Conservation (phyloP, 805 yeast species). For the Saccharomycopsis sp. region DNA sequence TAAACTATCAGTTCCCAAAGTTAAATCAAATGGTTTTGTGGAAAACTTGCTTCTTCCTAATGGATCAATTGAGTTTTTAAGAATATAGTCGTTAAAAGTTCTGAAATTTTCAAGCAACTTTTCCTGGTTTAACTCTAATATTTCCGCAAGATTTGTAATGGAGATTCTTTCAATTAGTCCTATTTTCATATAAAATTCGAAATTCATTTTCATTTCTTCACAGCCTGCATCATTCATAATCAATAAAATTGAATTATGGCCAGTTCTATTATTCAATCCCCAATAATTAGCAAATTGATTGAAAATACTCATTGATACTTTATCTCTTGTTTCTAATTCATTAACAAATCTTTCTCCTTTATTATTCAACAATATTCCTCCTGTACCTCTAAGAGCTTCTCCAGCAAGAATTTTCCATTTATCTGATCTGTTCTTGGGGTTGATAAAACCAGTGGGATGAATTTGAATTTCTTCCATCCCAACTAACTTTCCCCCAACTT, state of each 20-base stretch:
- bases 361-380: slow-evolving; percentile 39
- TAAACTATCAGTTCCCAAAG: too few species aligned
- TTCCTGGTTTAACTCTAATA: too few species aligned
- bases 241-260: slow-evolving; percentile 25
- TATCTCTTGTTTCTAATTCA: slow-evolving; percentile 44
- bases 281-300: slow-evolving; percentile 19
- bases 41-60: too few species aligned
- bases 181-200: slow-evolving; percentile 40
- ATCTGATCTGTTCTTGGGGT: slow-evolving; percentile 29
- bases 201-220: slow-evolving; percentile 34
- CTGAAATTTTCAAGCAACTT: too few species aligned
- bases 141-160: too few species aligned
- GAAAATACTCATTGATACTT: slow-evolving; percentile 35
- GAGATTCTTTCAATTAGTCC: too few species aligned
- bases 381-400: slow-evolving; percentile 48
- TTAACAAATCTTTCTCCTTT: slow-evolving; percentile 42
- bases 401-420: slow-evolving; percentile 50
- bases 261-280: too few species aligned
- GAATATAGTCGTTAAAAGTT: too few species aligned
- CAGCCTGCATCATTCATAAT: slow-evolving; percentile 36
- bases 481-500: slow-evolving; percentile 37
- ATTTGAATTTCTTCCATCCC: slow-evolving; percentile 53
- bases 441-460: slow-evolving; percentile 54
- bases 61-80: too few species aligned
- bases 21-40: too few species aligned